Evolutionary conservation across 2,329 filamentous ascomycete species (phyloP).

Genomic region (Metarhizium album): DNA sequence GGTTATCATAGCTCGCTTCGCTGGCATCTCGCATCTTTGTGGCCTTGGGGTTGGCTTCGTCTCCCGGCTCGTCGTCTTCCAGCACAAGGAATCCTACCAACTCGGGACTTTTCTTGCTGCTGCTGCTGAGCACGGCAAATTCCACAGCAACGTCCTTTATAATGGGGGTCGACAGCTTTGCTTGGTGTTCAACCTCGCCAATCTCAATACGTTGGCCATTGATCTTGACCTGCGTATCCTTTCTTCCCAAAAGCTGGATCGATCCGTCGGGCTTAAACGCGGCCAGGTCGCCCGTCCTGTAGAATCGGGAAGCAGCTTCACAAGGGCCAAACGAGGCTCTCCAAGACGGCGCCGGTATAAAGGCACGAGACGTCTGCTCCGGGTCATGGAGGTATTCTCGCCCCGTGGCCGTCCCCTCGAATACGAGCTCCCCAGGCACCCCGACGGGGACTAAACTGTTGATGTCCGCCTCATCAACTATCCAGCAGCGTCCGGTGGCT

Average conservation of each 20-base stretch:
- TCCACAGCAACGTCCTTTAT: neutral
- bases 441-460: conserved; percentile 11
- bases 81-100: neutral
- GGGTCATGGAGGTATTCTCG: conserved; percentile 14
- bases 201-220: conserved; percentile 4
- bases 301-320: neutral
- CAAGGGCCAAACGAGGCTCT: too few relatives aligned
- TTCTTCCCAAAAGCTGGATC: neutral
- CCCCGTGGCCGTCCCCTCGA: conserved; percentile 16
- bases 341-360: conserved; percentile 34
- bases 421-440: conserved; percentile 15
- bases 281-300: neutral
- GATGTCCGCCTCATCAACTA: conserved; percentile 11
- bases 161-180: neutral
- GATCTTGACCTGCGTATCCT: neutral
- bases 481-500: too few relatives aligned
- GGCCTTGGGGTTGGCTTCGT: too few relatives aligned
- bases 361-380: conserved; percentile 11
- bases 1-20: too few relatives aligned
- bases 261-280: neutral
- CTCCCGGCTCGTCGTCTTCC: too few relatives aligned
- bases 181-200: conserved; percentile 4
- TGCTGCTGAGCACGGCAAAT: neutral
- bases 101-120: neutral
- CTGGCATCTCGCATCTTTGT: too few relatives aligned